Percentiles rank a stretch among this genome's conserved stretches.
These are phyloP conservation scores for Lanmaoa pseudosensibilis DNA, from an alignment of 768 basidiomycete species.

Conservation along the genomic window DNA sequence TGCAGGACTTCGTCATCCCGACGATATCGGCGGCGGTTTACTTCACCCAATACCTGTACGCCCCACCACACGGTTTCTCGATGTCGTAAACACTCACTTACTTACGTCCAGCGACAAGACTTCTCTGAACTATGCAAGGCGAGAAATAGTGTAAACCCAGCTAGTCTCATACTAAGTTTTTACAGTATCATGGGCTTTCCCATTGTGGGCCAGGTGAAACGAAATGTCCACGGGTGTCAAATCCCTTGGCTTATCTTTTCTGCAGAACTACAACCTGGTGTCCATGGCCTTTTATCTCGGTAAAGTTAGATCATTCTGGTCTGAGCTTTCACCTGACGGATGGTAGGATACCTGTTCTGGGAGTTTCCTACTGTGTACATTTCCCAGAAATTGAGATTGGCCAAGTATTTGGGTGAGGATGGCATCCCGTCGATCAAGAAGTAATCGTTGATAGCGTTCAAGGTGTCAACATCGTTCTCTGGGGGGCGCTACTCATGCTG, in stretches of 20 bases:
- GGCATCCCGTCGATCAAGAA: neutral
- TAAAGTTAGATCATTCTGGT: conserved; percentile 14
- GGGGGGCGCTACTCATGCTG: conserved; percentile 60
- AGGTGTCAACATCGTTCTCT: conserved; percentile 59
- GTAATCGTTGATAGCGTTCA: neutral
- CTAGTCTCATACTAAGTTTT: conserved; percentile 1
- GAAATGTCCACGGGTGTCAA: neutral
- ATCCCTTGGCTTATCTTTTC: conserved; percentile 1
- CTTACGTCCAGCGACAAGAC: conserved; percentile 57
- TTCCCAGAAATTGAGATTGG: conserved; percentile 57
- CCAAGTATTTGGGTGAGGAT: conserved; percentile 58
- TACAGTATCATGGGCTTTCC: conserved; percentile 65
- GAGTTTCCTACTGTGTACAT: conserved; percentile 70
- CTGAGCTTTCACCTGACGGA: conserved; percentile 1
- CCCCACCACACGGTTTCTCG: neutral
- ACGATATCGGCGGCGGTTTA: conserved; percentile 64
- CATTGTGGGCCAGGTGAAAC: conserved; percentile 54
- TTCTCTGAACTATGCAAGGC: conserved; percentile 70
- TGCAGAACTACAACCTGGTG: conserved; percentile 61
- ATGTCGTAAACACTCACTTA: neutral
- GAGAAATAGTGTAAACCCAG: neutral
- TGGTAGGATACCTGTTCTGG: conserved; percentile 53
- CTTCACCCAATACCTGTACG: conserved; percentile 66
- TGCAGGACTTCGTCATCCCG: conserved; percentile 51
- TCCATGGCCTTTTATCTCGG: conserved; percentile 66